phyloP scores from a whole-genome alignment of 139 green algal species.

The Dunaliella primolecta region DNA sequence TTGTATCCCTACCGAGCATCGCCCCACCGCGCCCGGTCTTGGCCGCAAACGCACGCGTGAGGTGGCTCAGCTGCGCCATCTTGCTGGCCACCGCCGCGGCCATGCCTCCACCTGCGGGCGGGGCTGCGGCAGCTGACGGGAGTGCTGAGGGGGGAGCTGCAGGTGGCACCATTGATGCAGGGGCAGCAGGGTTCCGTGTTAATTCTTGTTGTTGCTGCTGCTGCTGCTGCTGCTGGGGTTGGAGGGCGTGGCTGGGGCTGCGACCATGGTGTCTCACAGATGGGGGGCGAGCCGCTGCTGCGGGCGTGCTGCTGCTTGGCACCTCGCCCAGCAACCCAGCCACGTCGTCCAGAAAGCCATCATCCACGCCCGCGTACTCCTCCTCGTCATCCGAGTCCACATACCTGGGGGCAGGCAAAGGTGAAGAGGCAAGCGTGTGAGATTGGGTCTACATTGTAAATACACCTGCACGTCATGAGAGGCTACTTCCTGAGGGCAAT shows the following conservation, averaged over 20 bases:
- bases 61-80: conserved; percentile 1
- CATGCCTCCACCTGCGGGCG: conserved; percentile 2
- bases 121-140: background rate
- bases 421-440: no score
- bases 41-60: background rate
- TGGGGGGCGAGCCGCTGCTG: background rate
- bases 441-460: no score
- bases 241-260: no score
- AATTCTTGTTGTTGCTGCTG: conserved; percentile 6
- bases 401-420: no score
- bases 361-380: conserved; percentile 16
- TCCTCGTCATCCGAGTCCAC: conserved; percentile 6
- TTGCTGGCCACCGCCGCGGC: background rate
- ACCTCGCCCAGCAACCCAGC: conserved; percentile 14
- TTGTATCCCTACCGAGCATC: background rate
- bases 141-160: background rate
- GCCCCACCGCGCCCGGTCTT: background rate
- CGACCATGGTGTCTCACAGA: background rate
- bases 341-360: conserved; percentile 25
- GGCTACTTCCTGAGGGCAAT: no score
- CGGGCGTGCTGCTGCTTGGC: background rate
- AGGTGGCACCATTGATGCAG: background rate
- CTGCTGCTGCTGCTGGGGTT: conserved; percentile 17
- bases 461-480: no score
- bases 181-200: no score